phyloP scores from a whole-genome alignment of 495 filamentous ascomycete genomes.

The Aspergillus conjunctus region DNA sequence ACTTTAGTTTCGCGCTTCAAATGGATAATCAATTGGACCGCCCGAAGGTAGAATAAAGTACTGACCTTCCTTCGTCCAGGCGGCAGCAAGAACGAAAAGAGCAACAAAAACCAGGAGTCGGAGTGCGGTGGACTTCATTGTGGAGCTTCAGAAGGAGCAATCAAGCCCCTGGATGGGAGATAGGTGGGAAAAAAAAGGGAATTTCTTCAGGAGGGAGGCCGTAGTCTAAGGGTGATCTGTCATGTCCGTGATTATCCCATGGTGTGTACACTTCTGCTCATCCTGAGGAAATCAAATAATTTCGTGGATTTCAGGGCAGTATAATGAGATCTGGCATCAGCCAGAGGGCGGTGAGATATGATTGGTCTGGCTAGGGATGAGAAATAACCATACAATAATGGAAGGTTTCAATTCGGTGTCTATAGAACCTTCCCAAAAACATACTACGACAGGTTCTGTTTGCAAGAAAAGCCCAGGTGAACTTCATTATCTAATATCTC shows the following conservation, averaged over 20 bases:
- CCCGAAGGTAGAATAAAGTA: constrained; percentile 10
- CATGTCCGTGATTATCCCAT: background rate
- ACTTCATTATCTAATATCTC: background rate
- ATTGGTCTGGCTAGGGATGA: background rate
- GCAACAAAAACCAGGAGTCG: constrained; percentile 39
- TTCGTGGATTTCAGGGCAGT: constrained; percentile 1
- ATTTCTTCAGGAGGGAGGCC: background rate
- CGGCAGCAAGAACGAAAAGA: constrained; percentile 63
- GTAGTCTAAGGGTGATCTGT: background rate
- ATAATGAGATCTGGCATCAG: constrained; percentile 25
- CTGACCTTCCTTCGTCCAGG: constrained; percentile 84
- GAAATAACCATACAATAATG: background rate
- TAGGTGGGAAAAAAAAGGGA: constrained; percentile 13
- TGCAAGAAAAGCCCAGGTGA: background rate
- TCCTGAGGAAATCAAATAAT: background rate
- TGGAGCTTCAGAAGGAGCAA: constrained; percentile 29
- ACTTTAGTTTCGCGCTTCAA: constrained; percentile 2
- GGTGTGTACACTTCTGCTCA: background rate
- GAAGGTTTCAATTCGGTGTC: background rate
- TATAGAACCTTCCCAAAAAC: constrained; percentile 2
- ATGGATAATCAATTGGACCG: constrained; percentile 1
- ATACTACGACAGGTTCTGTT: background rate
- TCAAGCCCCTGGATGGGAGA: constrained; percentile 31
- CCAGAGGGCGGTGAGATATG: constrained; percentile 13
- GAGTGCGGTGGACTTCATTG: constrained; percentile 42